Evolutionary conservation across 371 early-diverging fungal species (phyloP).

Genomic region (Rhizopus delemar): DNA sequence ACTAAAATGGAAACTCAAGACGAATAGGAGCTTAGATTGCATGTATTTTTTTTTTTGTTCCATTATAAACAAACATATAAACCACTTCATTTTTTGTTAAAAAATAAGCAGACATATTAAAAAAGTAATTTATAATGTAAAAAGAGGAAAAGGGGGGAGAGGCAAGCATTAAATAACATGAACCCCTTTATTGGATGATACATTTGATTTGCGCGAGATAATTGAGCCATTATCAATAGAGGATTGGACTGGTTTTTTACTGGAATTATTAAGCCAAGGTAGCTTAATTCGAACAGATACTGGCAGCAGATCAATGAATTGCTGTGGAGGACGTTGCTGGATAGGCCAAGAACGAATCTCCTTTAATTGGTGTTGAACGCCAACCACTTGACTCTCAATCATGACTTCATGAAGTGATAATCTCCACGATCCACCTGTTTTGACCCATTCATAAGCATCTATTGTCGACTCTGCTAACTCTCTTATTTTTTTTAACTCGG

Average conservation of each 20-base stretch:
- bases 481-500: slow-evolving; percentile 25
- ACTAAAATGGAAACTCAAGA: slow-evolving; percentile 34
- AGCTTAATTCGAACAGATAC: slow-evolving; percentile 33
- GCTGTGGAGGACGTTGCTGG: slow-evolving; percentile 7
- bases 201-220: background rate
- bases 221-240: slow-evolving; percentile 1
- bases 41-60: background rate
- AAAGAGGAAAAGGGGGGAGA: slow-evolving; percentile 5
- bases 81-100: background rate
- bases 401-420: slow-evolving; percentile 34
- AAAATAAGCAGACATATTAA: background rate
- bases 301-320: slow-evolving; percentile 17
- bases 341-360: slow-evolving; percentile 29
- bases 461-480: slow-evolving; percentile 29
- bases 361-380: slow-evolving; percentile 32
- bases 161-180: slow-evolving; percentile 7
- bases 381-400: slow-evolving; percentile 35
- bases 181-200: slow-evolving; percentile 7
- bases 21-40: background rate
- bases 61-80: slow-evolving; percentile 2
- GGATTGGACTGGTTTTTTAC: background rate
- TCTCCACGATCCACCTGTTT: slow-evolving; percentile 33
- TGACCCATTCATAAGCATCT: slow-evolving; percentile 33
- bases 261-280: slow-evolving; percentile 29
- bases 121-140: background rate